Evolutionary conservation across 2,329 filamentous ascomycete genomes (phyloP).

Genomic region (Cercospora sojina): DNA sequence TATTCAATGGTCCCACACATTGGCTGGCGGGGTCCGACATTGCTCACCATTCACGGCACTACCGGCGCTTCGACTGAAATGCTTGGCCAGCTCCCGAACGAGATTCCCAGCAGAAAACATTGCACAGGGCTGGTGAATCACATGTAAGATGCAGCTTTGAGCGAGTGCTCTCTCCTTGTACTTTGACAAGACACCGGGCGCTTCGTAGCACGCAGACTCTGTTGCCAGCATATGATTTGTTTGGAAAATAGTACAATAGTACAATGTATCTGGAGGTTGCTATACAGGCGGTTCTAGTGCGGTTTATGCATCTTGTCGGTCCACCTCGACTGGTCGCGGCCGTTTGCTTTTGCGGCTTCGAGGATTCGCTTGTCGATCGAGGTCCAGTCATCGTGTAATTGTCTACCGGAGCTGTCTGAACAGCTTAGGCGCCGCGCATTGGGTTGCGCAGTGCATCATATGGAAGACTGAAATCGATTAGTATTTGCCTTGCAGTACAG

Average conservation of each 20-base stretch:
- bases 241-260: constrained; percentile 28
- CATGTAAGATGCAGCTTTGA: background rate
- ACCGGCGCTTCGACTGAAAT: no score
- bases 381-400: background rate
- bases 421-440: constrained; percentile 94
- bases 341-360: background rate
- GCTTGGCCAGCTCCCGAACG: background rate
- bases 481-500: background rate
- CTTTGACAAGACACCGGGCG: no score
- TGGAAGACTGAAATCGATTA: constrained; percentile 75
- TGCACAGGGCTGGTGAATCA: no score
- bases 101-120: background rate
- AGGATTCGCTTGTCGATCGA: constrained; percentile 1
- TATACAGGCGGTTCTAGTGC: constrained; percentile 35
- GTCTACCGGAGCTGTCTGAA: constrained; percentile 85
- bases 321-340: constrained; percentile 5
- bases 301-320: constrained; percentile 3
- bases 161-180: background rate
- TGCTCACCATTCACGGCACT: background rate
- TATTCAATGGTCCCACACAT: background rate
- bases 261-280: constrained; percentile 38
- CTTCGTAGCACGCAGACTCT: background rate
- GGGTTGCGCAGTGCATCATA: constrained; percentile 88
- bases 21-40: background rate
- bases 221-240: background rate